phyloP scores from a whole-genome alignment of 2,329 filamentous ascomycete genomes.

The Epichloe baconii region DNA sequence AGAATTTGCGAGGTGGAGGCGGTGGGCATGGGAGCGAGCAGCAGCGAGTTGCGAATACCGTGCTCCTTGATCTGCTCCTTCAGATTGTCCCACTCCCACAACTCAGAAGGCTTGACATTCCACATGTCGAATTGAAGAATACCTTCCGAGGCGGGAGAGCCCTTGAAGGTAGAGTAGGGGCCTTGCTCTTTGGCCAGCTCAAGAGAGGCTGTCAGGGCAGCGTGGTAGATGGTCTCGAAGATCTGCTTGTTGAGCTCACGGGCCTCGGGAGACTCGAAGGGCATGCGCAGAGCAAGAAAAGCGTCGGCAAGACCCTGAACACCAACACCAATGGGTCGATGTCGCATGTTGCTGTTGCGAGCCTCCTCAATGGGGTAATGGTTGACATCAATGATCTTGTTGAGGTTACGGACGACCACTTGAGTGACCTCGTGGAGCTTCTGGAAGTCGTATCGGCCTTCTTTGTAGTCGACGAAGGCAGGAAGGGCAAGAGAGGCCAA shows the following conservation, averaged over 20 bases:
- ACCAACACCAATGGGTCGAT: constrained; percentile 90
- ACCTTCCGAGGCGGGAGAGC: constrained; percentile 86
- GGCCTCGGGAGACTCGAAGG: constrained; percentile 92
- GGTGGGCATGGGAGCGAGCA: constrained; percentile 95
- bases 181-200: constrained; percentile 75
- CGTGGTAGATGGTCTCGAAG: constrained; percentile 99
- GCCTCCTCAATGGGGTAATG: constrained; percentile 96
- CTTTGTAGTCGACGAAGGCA: constrained; percentile 75
- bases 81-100: constrained; percentile 90
- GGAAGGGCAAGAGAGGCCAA: constrained; percentile 88
- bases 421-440: constrained; percentile 92
- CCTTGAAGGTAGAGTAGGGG: constrained; percentile 79
- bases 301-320: constrained; percentile 96
- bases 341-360: constrained; percentile 90
- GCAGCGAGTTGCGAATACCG: constrained; percentile 87
- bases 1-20: constrained; percentile 95
- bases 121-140: constrained; percentile 99
- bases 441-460: constrained; percentile 83
- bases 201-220: constrained; percentile 76
- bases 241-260: constrained; percentile 94
- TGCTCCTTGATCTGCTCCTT: constrained; percentile 87
- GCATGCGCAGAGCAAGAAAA: constrained; percentile 91
- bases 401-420: constrained; percentile 87
- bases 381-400: constrained; percentile 97
- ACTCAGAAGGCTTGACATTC: constrained; percentile 81